Conservation (phyloP, 1,284 basidiomycete genomes). For the Ceratobasidium sp. region DNA sequence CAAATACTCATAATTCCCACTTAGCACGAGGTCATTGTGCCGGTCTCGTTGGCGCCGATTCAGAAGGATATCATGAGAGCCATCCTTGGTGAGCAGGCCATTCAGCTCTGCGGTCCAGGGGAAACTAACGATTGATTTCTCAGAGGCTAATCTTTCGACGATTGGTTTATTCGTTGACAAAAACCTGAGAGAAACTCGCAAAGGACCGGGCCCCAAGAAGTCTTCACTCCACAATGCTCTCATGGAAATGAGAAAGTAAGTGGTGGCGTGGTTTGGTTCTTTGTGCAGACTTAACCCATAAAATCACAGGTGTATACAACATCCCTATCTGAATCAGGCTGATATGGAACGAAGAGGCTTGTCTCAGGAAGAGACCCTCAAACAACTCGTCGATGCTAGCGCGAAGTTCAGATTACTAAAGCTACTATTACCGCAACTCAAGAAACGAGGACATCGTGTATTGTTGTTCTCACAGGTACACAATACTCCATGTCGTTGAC, state of each 20-base stretch:
- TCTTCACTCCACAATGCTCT: constrained; percentile 82
- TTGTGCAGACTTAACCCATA: neutral
- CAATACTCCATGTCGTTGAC: constrained; percentile 32
- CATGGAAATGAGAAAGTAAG: constrained; percentile 88
- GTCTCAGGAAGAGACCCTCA: constrained; percentile 73
- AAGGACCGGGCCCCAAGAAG: constrained; percentile 54
- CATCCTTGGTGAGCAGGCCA: constrained; percentile 72
- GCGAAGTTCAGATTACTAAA: constrained; percentile 90
- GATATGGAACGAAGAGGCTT: constrained; percentile 85
- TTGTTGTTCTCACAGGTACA: constrained; percentile 96
- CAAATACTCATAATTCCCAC: constrained; percentile 64
- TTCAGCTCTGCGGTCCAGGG: constrained; percentile 59
- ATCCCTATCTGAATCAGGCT: constrained; percentile 88
- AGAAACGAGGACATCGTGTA: constrained; percentile 92
- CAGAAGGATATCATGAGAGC: constrained; percentile 93
- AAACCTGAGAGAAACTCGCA: constrained; percentile 15
- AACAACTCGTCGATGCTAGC: constrained; percentile 86
- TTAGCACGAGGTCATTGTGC: constrained; percentile 81
- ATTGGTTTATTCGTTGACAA: constrained; percentile 22
- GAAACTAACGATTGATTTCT: constrained; percentile 51
- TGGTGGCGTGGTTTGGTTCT: constrained; percentile 24
- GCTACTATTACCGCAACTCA: constrained; percentile 86
- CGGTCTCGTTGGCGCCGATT: constrained; percentile 87
- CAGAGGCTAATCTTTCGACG: constrained; percentile 45
- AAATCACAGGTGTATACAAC: constrained; percentile 78